phyloP scores from a whole-genome alignment of 345 rosid genomes.

The Luvunga scandens region DNA sequence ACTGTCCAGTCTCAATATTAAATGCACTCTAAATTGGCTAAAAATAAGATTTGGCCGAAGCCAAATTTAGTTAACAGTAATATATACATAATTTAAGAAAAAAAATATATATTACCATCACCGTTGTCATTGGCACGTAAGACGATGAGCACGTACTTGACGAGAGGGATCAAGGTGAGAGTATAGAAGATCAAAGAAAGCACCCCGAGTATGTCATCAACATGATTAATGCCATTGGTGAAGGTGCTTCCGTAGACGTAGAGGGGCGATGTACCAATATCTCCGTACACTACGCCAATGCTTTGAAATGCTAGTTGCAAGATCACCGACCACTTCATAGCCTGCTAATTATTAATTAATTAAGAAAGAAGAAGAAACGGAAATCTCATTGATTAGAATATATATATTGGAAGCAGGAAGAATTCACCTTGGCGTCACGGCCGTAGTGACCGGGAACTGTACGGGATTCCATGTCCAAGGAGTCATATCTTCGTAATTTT shows the following conservation, averaged over 20 bases:
- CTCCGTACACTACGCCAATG: constrained; percentile 58
- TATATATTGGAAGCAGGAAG: not conserved
- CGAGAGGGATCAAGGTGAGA: constrained; percentile 46
- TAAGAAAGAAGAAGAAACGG: not conserved
- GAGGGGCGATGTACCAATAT: constrained; percentile 61
- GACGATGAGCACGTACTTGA: constrained; percentile 54
- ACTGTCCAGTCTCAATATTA: too few species aligned
- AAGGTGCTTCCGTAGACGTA: constrained; percentile 45
- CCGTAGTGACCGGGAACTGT: constrained; percentile 5
- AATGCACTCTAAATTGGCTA: too few species aligned
- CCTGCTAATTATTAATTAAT: not conserved
- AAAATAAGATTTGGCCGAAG: too few species aligned
- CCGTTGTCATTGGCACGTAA: constrained; percentile 58
- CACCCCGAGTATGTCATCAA: constrained; percentile 51
- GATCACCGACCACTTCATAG: constrained; percentile 30
- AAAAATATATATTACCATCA: constrained; percentile 31
- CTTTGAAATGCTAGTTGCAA: constrained; percentile 59
- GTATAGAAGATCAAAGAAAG: constrained; percentile 59
- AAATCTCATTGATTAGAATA: not conserved
- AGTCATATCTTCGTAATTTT: constrained; percentile 36
- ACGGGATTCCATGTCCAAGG: constrained; percentile 51
- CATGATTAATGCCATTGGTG: constrained; percentile 29
- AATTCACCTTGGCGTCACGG: constrained; percentile 38
- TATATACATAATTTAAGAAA: too few species aligned
- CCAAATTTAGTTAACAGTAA: too few species aligned